Conservation (phyloP, 257 asterid species). For the Gynochthodes officinalis region DNA sequence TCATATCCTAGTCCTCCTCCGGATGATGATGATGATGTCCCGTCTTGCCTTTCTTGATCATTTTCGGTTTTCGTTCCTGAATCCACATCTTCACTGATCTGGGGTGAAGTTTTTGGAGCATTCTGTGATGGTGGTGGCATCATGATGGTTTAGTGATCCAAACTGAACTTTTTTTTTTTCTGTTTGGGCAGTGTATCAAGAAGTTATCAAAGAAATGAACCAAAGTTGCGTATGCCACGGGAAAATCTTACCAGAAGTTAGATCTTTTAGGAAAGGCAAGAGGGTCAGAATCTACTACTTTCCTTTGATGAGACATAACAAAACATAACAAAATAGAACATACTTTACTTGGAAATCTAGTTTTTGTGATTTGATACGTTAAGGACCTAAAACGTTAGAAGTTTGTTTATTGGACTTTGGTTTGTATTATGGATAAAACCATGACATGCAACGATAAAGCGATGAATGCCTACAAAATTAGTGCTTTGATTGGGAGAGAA, state of each 20-base stretch:
- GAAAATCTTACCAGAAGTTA: neutral
- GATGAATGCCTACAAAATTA: too few relatives aligned
- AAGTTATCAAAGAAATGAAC: neutral
- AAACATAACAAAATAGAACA: slow-evolving; percentile 1
- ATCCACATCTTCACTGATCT: neutral
- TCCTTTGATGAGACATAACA: neutral
- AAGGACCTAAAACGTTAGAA: slow-evolving; percentile 9
- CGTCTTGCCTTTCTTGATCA: neutral
- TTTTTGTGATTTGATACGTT: slow-evolving; percentile 12
- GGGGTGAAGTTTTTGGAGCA: neutral
- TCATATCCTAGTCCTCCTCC: neutral
- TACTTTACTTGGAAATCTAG: slow-evolving; percentile 29
- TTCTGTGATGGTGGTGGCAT: slow-evolving; percentile 11
- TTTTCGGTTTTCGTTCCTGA: neutral
- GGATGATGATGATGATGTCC: neutral
- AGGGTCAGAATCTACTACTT: slow-evolving; percentile 18
- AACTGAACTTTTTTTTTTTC: too few relatives aligned
- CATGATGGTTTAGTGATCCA: slow-evolving; percentile 3
- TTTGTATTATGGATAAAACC: too few relatives aligned
- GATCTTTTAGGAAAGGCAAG: slow-evolving; percentile 1
- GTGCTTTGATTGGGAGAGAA: too few relatives aligned
- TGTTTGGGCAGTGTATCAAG: neutral
- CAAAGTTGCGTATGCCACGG: neutral
- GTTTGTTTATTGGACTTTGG: neutral
- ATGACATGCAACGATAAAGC: too few relatives aligned